Percentiles rank a stretch among this genome's conserved stretches.
Conservation (phyloP, 805 yeast genomes). For the Metschnikowia arizonensis region DNA sequence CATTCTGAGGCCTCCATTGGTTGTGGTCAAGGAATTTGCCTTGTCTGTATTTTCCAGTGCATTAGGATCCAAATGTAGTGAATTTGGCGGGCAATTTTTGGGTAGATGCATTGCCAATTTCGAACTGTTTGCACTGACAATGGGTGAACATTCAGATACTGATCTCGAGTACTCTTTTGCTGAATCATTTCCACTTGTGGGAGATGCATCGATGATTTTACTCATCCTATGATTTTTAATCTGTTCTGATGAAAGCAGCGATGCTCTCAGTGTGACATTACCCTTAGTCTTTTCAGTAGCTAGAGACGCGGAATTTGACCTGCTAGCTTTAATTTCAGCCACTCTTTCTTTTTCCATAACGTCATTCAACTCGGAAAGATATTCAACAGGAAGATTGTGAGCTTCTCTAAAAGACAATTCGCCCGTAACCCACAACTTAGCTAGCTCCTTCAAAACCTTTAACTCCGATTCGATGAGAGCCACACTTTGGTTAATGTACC, state of each 20-base stretch:
- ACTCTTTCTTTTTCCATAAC: constrained; percentile 9
- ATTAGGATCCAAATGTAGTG: constrained; percentile 6
- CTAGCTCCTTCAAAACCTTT: constrained; percentile 34
- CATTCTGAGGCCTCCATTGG: constrained; percentile 26
- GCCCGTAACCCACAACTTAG: constrained; percentile 39
- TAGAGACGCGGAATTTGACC: constrained; percentile 4
- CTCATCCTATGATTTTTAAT: not conserved
- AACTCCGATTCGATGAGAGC: constrained; percentile 27
- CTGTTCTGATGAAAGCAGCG: not conserved
- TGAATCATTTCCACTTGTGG: not conserved
- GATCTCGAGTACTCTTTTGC: not conserved
- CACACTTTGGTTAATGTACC: constrained; percentile 40
- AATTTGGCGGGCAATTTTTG: constrained; percentile 9
- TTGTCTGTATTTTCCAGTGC: constrained; percentile 7
- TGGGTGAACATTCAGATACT: not conserved
- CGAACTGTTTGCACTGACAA: not conserved
- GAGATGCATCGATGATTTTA: not conserved
- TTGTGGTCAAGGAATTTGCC: constrained; percentile 7
- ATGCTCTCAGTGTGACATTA: not conserved
- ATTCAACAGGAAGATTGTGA: constrained; percentile 26
- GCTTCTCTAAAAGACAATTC: constrained; percentile 41
- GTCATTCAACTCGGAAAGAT: constrained; percentile 20
- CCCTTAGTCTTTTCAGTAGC: constrained; percentile 5
- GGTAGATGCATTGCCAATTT: constrained; percentile 2
- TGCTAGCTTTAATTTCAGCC: constrained; percentile 6